Base-by-base conservation (phyloP, 2,329 filamentous ascomycete species). In the Colletotrichum eleusines region DNA sequence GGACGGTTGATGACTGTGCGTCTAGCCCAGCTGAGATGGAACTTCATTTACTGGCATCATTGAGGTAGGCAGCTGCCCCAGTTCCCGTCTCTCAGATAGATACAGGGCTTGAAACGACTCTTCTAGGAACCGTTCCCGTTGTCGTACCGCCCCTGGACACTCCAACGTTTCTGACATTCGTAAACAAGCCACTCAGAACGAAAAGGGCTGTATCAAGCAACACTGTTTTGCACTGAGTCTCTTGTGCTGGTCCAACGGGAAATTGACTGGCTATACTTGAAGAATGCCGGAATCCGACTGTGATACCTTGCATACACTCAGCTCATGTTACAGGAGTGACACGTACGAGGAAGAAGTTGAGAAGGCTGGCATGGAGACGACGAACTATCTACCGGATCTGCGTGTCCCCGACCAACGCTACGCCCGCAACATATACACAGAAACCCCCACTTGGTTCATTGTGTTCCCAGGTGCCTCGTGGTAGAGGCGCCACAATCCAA, bases 161-260 rank as follows among this genome's bases (percentile, higher is more conserved):
- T 59, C 48, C 38, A 35, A 46, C 35, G 44, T 58, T 50, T 23
- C 35, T 23, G 46, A 58, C 18, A 23, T 20, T 63, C 69, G 69
- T 71, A 71, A 71, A 58, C n/a, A 54, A 63, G 53, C 69, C 69
- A 71, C 58, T 71, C 51, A 9, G 44, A 23, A n/a, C 44, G 58
- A 28, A 44, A n/a, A 26, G 11, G 48, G 33, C 48, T 68, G 51
- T 59, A 63, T 46, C 44, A 68, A 60, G 58, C 69, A 46, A 54
- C 53, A 63, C 64, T 63, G 58, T 71, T 54, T 53, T 50, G 53
- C 20, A 28, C 59, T 54, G 64, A 62, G 20, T 31, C 38, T 14
- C n/a, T 33, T 50, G 61, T 53, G 35, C 51, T 26, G 44, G 51
- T 23, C 57, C 18, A 14, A 53, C 33, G 33, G 44, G 12, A 58